Base-by-base conservation (phyloP, 306 rosid species). In the Prinsepia uniflora region DNA sequence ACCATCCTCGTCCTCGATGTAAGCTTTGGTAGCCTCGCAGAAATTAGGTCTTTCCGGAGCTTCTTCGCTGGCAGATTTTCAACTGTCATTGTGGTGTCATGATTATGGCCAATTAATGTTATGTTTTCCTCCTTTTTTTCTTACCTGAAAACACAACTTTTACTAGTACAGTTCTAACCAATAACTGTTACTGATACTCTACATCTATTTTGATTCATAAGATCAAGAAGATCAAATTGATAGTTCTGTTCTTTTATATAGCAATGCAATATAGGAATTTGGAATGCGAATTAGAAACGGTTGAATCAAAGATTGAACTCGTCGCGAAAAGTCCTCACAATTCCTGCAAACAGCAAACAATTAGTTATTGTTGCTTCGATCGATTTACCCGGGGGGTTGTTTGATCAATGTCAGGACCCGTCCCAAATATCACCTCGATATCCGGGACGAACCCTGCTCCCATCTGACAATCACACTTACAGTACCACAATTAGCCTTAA, bases 1-100 rank as follows among this genome's bases (percentile, higher is more conserved):
- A 1, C 36, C 36, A 3, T 30, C 36, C 56, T 67, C 76, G 53
- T 80, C 72, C 79, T 44, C 34, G 48, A 30, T 71, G 66, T 71
- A 70, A 70, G 34, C 57, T 74, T 54, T 72, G 75, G 84, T 75
- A 82, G 86, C 75, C 69, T 56, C 72, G 77, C 82, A 77, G 81
- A 70, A 52, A 52, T 69, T 81, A 81, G 75, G 75, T 45, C 18
- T 13, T 17, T 22, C 34, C 54, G 15, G 19, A 46, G 14, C 50
- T 68, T 64, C 63, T 68, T 48, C 59, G 42, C 60, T 45, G 57
- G 69, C 68, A 39, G 44, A 57, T 63, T 58, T 60, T 67, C 5
- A 61, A 65, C 67, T 57, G 69, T 72, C 76, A 73, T 63, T 62
- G 40, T 64, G 78, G 71, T 66, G 66, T 73, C 65, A 68, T 55